phyloP scores from a whole-genome alignment of 2,329 filamentous ascomycete species.

The Trichophyton mentagrophytes region DNA sequence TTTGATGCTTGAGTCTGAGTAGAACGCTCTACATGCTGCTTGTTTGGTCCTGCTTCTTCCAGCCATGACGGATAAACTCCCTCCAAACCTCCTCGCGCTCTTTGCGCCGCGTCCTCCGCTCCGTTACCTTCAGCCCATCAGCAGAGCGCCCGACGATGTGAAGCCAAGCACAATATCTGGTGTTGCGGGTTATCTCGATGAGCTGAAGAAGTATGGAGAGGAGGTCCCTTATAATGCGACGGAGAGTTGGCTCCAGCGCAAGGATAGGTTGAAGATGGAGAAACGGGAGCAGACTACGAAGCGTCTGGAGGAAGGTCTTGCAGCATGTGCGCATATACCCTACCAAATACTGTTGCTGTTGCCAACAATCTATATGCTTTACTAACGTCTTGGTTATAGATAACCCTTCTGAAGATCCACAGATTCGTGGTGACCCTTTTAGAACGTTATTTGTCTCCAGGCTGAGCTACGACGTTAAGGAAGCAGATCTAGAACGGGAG shows the following conservation, averaged over 20 bases:
- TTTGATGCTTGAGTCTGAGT: not conserved
- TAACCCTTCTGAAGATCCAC: conserved; percentile 70
- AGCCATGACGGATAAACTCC: conserved; percentile 88
- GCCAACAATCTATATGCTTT: not conserved
- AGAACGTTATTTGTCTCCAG: conserved; percentile 88
- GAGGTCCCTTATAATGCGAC: conserved; percentile 65
- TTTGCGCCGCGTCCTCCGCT: conserved; percentile 89
- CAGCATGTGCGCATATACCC: conserved; percentile 41
- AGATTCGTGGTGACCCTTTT: conserved; percentile 85
- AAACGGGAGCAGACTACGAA: conserved; percentile 57
- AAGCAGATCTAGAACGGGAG: conserved; percentile 81
- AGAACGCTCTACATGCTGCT: not conserved
- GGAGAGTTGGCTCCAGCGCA: conserved; percentile 83
- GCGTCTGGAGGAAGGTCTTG: conserved; percentile 50
- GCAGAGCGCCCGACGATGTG: conserved; percentile 71
- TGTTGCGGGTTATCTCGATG: conserved; percentile 60
- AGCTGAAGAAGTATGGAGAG: conserved; percentile 64
- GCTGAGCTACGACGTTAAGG: conserved; percentile 76
- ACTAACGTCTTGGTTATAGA: conserved; percentile 37
- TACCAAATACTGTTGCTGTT: not conserved
- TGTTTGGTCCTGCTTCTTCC: not conserved
- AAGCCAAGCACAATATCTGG: conserved; percentile 61
- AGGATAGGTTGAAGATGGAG: conserved; percentile 72
- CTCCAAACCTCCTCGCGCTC: conserved; percentile 79
- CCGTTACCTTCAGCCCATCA: conserved; percentile 72